Base-by-base conservation (phyloP, 441 rosid species). In the Erysimum cheiri region DNA sequence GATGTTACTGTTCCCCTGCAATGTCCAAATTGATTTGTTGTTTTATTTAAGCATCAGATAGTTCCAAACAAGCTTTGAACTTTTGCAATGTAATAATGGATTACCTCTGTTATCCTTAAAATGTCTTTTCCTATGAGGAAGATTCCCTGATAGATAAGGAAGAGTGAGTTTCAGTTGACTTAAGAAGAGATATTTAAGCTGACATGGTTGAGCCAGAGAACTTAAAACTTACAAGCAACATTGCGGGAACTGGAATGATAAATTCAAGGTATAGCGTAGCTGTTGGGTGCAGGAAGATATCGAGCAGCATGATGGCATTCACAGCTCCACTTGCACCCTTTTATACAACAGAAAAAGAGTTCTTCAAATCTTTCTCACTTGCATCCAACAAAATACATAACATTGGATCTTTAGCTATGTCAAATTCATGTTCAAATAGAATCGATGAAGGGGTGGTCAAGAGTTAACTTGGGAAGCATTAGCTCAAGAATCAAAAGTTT, bases 311-410 rank as follows among this genome's bases (percentile, higher is more conserved):
- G 70, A 92, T 87, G 65, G 98, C 98, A 75, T 88, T 88, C 66
- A 94, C 97, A 28, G 98, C 96, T 55, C 93, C 99, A 61, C 96
- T 92, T 12, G 98, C 93, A 0, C 98, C 98, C 93, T 87, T 52
- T 75, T 10, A 56, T 32, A 33, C 43, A 41, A 65, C 22, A 74
- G 69, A 24, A 49, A 68, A 40, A 29, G 28, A 49, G 15, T 15
- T 69, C 46, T 40, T 33, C 28, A 67, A 14, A 36, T 47, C 43
- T 22, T 37, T 31, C 29, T 32, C 69, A 66, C 14, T 65, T 58
- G 55, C 54, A 40, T 48, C 71, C 44, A 72, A 31, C 54, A 49
- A 6, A 6, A 14, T 24, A 67, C 12, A 50, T 1, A 57, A 40
- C 47, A 61, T 4, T 24, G 39, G 36, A 41, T 43, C 15, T 48